Evolutionary conservation across 192 early-diverging fungal species (phyloP), one percentile per base, ranked within the genome.

Genomic region (Geosiphon pyriformis): DNA sequence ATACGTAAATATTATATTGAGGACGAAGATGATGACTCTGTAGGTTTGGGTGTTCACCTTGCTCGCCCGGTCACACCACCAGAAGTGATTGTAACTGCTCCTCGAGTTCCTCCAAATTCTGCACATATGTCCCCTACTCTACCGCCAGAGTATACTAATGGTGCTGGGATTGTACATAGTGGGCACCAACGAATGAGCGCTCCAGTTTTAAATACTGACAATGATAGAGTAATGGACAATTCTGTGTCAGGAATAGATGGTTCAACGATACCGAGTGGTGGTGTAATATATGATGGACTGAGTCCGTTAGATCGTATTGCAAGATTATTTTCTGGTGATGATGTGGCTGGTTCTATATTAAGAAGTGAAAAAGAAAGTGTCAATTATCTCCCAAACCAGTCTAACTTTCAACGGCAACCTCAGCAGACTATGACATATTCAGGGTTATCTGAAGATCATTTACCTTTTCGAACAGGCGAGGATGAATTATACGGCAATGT

Each of bases 31-130:
- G 53, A 55, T 22, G 53, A 55, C 23, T 12, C 20, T 29, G 22
- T 10, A 12, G 22, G 27, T 22, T 29, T 26, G 11, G 20, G 22
- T 22, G 53, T 55, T 1, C 53, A 12, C 25, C 27, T 55, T 20
- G 53, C 53, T 12, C 12, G 12, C 10, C 53, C 53, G 12, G 53
- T 55, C 23, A 23, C 27, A 12, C 53, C 20, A 23, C 53, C 53
- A 55, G 53, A 55, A 20, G 53, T 55, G 18, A 49, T 49, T 20
- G 48, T 49, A n/a, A 55, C 53, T 22, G 53, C 53, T 55, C 53
- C 53, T 20, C 53, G 53, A 27, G 53, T 55, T 23, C 53, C 53
- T 12, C 53, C 53, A 20, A 55, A 55, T 29, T 20, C 27, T 12
- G 53, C 12, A 55, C 18, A 11, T 22, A 55, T 1, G 11, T 42